These are phyloP conservation scores for Rhodotorula babjevae DNA, from an alignment of 768 basidiomycete species.

Conservation along the genomic window DNA sequence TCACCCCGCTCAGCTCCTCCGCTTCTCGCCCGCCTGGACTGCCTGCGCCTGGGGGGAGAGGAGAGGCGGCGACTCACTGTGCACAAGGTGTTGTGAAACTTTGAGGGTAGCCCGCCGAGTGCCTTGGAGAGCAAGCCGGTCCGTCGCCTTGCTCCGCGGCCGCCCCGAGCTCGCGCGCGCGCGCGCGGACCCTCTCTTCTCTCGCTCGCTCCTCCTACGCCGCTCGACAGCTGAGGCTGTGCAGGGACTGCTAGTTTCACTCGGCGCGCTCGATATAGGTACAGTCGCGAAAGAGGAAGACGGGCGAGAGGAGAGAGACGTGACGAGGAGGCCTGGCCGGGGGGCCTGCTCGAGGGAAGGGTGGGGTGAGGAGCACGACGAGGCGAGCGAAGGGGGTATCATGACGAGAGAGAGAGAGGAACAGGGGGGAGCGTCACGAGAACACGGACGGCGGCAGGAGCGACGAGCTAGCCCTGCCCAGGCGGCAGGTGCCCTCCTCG, in stretches of 20 bases:
- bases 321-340: neutral
- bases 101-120: neutral
- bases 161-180: neutral
- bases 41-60: neutral
- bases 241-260: neutral
- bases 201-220: too few species aligned
- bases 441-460: neutral
- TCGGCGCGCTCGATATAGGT: neutral
- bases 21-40: neutral
- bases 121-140: neutral
- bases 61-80: neutral
- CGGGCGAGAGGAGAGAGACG: neutral
- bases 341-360: neutral
- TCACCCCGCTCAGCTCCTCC: too few species aligned
- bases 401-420: neutral
- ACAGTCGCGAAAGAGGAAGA: neutral
- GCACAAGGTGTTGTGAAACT: neutral
- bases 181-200: neutral
- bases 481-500: slow-evolving; percentile 8
- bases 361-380: too few species aligned
- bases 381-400: neutral
- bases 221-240: neutral
- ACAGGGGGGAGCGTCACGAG: neutral
- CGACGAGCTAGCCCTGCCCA: neutral
- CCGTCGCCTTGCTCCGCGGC: neutral